A percentile compares a stretch with the other conserved stretches of the same genome.
phyloP scores from a whole-genome alignment of 2,329 filamentous ascomycete genomes.

The Boeremia lycopersici region DNA sequence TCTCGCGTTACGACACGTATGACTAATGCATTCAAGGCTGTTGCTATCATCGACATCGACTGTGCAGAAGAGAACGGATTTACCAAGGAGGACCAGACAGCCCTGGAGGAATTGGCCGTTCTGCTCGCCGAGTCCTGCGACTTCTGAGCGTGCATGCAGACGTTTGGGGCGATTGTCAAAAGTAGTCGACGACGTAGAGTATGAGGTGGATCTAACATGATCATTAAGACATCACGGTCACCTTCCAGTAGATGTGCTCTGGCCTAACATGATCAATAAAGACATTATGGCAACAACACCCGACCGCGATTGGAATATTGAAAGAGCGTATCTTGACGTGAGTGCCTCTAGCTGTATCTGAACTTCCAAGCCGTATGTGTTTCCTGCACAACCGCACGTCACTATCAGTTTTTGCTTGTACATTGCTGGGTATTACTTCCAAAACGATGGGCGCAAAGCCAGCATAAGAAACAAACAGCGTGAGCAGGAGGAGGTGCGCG shows the following conservation, averaged over 20 bases:
- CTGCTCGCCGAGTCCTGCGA: constrained; percentile 44
- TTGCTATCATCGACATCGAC: constrained; percentile 81
- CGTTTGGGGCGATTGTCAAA: background rate
- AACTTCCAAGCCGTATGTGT: no score
- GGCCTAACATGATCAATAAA: constrained; percentile 21
- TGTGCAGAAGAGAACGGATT: constrained; percentile 72
- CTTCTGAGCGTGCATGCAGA: constrained; percentile 21
- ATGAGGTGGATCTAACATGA: constrained; percentile 13
- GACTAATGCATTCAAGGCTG: constrained; percentile 51
- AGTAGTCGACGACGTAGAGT: background rate
- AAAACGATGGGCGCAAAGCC: no score
- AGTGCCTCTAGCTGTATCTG: no score
- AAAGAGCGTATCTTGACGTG: no score
- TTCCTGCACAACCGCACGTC: no score
- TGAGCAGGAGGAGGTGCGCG: no score
- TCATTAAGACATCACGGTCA: constrained; percentile 16
- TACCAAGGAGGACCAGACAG: constrained; percentile 68
- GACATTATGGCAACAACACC: constrained; percentile 10
- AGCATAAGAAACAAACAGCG: no score
- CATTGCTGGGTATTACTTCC: no score
- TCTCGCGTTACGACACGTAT: background rate
- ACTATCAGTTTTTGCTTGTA: no score
- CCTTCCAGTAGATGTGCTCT: background rate
- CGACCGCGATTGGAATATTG: no score
- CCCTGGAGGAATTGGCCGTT: constrained; percentile 66